Evolutionary conservation across 306 rosid genomes (phyloP), one percentile per base, ranked within the genome.

Genomic region (Fragaria nilgerrensis): DNA sequence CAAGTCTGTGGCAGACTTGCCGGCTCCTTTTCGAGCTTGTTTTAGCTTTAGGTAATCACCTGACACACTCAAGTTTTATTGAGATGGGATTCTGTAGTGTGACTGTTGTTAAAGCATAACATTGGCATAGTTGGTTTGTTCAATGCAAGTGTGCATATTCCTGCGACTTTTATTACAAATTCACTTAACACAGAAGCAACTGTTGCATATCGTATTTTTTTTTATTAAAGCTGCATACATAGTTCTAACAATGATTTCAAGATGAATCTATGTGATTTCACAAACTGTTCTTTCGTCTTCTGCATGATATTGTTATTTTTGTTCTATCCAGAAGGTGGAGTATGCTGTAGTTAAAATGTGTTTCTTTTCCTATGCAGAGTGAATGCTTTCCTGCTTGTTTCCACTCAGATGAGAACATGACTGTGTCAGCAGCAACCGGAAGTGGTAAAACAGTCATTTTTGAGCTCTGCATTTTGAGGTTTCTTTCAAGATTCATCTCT

Each of bases 361-460:
- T 53, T 66, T 6, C 47, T 23, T 68, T 37, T 94, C 98, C 9
- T 90, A n/a, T 94, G 79, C 98, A 94, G 91, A 94, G 97, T 77
- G 98, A 94, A 81, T 94, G 98, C 80, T 92, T 94, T 85, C 91
- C 96, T 47, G 74, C 83, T 77, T 94, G 98, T 86, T 89, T 90
- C 86, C 88, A 95, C 87, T 90, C 98, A 39, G 95, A 95, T 82
- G 79, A 63, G 75, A 95, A 95, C 85, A 89, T 95, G 98, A 87
- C 90, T 80, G 87, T 95, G 82, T 92, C 98, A 37, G 98, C 98
- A 25, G 97, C 98, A 58, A 95, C 98, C 68, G 97, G 97, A 66
- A 90, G 98, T 81, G 98, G 98, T 41, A 95, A 95, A 90, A 95
- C 98, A 32, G 96, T 88, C 77, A 91, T 95, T 63, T 95, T 95